Conservation (phyloP, 805 yeast species). For the Starmera dryadoides region DNA sequence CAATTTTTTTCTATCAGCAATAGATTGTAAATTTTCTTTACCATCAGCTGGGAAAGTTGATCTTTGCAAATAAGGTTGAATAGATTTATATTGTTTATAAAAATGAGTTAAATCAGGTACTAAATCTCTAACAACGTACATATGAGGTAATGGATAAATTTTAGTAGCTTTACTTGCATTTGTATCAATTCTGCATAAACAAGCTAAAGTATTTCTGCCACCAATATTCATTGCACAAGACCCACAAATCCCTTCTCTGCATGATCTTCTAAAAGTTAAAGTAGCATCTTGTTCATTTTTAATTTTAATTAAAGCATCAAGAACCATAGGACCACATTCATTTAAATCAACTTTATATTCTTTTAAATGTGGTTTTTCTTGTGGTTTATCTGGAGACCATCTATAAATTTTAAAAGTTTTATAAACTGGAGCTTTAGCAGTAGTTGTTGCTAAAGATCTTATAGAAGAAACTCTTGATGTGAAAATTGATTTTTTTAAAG, state of each 20-base stretch:
- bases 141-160: conserved; percentile 96
- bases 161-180: conserved; percentile 69
- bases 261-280: conserved; percentile 93
- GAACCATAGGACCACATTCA: conserved; percentile 94
- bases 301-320: conserved; percentile 90
- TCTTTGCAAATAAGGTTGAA: conserved; percentile 94
- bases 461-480: conserved; percentile 1
- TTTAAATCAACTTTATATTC: conserved; percentile 80
- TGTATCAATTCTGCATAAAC: conserved; percentile 88
- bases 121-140: conserved; percentile 94
- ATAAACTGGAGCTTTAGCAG: conserved; percentile 47
- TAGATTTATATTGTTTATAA: conserved; percentile 97
- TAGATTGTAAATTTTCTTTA: conserved; percentile 83
- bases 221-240: conserved; percentile 99
- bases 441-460: conserved; percentile 36
- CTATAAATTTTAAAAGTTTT: conserved; percentile 92
- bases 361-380: conserved; percentile 81
- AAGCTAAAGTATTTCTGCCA: conserved; percentile 94
- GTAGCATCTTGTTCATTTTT: conserved; percentile 96
- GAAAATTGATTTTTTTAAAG: neutral
- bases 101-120: conserved; percentile 97
- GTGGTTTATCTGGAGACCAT: conserved; percentile 98
- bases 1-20: conserved; percentile 89
- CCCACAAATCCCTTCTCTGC: conserved; percentile 99
- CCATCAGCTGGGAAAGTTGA: conserved; percentile 74